Conservation (phyloP, 176 grass and related monocot genomes). For the Saccharum officinarum region DNA sequence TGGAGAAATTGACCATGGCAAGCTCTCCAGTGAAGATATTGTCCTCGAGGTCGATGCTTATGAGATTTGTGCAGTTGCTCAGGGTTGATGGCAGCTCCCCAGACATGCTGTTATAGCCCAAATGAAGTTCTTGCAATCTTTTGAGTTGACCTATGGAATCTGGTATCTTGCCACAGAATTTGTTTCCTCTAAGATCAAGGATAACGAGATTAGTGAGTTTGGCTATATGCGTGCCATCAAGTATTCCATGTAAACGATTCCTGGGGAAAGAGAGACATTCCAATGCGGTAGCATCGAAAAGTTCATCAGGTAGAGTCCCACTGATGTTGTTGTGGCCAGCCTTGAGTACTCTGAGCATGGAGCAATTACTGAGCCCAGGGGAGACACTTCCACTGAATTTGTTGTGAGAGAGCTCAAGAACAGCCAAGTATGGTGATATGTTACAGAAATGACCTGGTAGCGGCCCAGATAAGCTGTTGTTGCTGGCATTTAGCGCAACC, state of each 20-base stretch:
- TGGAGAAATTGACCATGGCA: conserved; percentile 32
- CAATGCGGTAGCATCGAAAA: conserved; percentile 21
- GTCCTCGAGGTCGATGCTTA: background rate
- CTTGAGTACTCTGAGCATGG: conserved; percentile 27
- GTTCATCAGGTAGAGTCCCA: conserved; percentile 32
- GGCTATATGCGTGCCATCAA: background rate
- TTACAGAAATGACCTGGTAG: conserved; percentile 27
- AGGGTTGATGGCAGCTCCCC: conserved; percentile 35
- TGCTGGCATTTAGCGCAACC: conserved; percentile 29
- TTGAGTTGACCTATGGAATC: conserved; percentile 26
- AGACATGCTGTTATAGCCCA: conserved; percentile 22
- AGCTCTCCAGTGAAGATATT: conserved; percentile 31
- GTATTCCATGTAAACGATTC: background rate
- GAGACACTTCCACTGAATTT: conserved; percentile 6
- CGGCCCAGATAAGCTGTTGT: conserved; percentile 38
- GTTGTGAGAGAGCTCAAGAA: conserved; percentile 44
- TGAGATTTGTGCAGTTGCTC: conserved; percentile 27
- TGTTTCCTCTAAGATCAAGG: conserved; percentile 37
- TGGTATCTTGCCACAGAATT: background rate
- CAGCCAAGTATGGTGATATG: background rate
- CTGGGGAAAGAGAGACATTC: conserved; percentile 14
- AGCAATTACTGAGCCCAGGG: conserved; percentile 1
- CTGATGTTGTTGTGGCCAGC: conserved; percentile 30
- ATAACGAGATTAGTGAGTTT: background rate
- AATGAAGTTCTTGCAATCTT: conserved; percentile 23